Evolutionary conservation across 192 early-diverging fungal genomes (phyloP).

Genomic region (Rhizophagus prolifer): DNA sequence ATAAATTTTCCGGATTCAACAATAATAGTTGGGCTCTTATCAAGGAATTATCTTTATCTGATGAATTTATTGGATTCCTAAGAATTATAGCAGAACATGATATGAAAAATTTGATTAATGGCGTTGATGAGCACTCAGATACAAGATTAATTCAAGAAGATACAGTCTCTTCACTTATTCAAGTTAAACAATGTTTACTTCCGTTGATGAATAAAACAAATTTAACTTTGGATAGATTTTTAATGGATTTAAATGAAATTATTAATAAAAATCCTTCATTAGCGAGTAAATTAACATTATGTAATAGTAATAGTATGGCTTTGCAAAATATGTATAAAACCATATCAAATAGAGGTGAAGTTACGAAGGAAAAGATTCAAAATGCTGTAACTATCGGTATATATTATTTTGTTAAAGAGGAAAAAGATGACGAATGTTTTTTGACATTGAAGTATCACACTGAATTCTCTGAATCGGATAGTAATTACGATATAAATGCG

Average conservation of each 20-base stretch:
- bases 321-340: slow-evolving; percentile 27
- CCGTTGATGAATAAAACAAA: slow-evolving; percentile 20
- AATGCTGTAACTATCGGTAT: slow-evolving; percentile 10
- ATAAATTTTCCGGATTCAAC: neutral
- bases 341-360: slow-evolving; percentile 31
- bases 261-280: neutral
- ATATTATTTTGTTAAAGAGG: slow-evolving; percentile 17
- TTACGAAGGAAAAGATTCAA: slow-evolving; percentile 28
- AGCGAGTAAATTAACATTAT: slow-evolving; percentile 23
- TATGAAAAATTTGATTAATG: slow-evolving; percentile 33
- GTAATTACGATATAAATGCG: slow-evolving; percentile 9
- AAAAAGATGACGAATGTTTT: slow-evolving; percentile 21
- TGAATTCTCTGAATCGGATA: neutral
- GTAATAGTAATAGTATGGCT: slow-evolving; percentile 24
- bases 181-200: slow-evolving; percentile 29
- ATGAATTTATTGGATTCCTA: slow-evolving; percentile 1
- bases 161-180: slow-evolving; percentile 20
- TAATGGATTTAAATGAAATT: slow-evolving; percentile 1
- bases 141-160: slow-evolving; percentile 30
- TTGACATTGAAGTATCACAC: slow-evolving; percentile 17
- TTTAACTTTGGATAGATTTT: neutral
- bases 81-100: slow-evolving; percentile 18
- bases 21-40: neutral
- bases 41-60: neutral
- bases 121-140: slow-evolving; percentile 29